Conservation (phyloP, 2,329 filamentous ascomycete genomes). For the Penicillium sp. region DNA sequence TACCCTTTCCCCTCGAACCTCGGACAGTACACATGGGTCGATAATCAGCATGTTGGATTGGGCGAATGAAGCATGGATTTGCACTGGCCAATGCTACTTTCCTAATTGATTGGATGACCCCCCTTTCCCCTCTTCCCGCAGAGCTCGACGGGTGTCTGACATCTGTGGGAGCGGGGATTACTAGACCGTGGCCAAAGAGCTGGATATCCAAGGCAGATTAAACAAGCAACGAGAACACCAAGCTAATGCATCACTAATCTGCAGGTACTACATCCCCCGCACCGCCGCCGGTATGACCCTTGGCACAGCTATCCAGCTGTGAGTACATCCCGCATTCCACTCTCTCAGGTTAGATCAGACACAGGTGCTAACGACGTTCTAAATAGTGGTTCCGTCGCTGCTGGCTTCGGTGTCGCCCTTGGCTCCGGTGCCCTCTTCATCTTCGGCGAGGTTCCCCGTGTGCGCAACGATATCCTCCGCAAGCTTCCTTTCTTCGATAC, state of each 20-base stretch:
- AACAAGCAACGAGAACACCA: neutral
- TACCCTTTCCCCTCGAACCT: neutral
- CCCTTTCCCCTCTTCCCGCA: neutral
- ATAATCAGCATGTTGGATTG: neutral
- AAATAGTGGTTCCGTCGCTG: conserved; percentile 49
- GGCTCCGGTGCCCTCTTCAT: conserved; percentile 64
- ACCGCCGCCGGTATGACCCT: conserved; percentile 53
- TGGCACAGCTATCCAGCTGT: conserved; percentile 46
- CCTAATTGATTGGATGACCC: neutral
- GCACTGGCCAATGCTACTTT: neutral
- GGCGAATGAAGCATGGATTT: neutral
- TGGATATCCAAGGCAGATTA: neutral
- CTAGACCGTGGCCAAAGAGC: neutral
- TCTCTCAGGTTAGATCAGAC: neutral
- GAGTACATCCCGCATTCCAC: conserved; percentile 31
- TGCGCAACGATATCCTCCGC: conserved; percentile 62
- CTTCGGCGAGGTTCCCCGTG: conserved; percentile 63
- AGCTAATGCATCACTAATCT: conserved; percentile 4
- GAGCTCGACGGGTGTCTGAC: neutral
- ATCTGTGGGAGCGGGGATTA: neutral
- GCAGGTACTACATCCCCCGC: conserved; percentile 51
- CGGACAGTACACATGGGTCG: neutral
- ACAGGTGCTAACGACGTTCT: conserved; percentile 20
- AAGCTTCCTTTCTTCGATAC: conserved; percentile 59
- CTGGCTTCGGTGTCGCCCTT: conserved; percentile 57